Evolutionary conservation across 2,329 filamentous ascomycete genomes (phyloP).

Genomic region (Pyricularia sp.): DNA sequence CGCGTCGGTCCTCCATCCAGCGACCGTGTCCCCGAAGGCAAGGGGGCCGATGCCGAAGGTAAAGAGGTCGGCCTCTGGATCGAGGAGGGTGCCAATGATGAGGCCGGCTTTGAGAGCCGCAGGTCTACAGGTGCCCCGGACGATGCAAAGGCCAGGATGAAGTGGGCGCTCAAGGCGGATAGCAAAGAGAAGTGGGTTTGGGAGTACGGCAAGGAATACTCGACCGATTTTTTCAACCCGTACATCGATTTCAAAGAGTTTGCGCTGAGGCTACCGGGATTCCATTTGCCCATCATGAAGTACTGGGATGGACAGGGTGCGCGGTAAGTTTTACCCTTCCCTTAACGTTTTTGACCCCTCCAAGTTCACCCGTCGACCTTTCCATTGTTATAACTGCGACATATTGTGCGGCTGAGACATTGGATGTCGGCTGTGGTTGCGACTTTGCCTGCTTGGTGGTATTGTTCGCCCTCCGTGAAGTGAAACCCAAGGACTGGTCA

Average conservation of each 20-base stretch:
- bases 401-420: slow-evolving; percentile 4
- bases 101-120: slow-evolving; percentile 35
- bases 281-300: slow-evolving; percentile 58
- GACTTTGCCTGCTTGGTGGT: neutral
- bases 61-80: slow-evolving; percentile 35
- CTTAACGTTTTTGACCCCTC: neutral
- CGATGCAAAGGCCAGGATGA: slow-evolving; percentile 39
- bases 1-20: slow-evolving; percentile 45
- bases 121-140: slow-evolving; percentile 35
- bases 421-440: neutral
- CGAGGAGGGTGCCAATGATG: slow-evolving; percentile 49
- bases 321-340: slow-evolving; percentile 38
- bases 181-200: slow-evolving; percentile 42
- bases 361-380: slow-evolving; percentile 10
- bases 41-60: slow-evolving; percentile 28
- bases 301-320: slow-evolving; percentile 72
- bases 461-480: neutral
- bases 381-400: neutral
- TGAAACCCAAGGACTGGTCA: neutral
- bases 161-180: slow-evolving; percentile 39
- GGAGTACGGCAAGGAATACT: slow-evolving; percentile 37
- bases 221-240: slow-evolving; percentile 70
- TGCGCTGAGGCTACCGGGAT: slow-evolving; percentile 57
- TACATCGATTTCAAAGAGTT: slow-evolving; percentile 77
- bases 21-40: slow-evolving; percentile 28